Conservation (phyloP, 2,329 filamentous ascomycete species). For the Pseudogymnoascus sp. region DNA sequence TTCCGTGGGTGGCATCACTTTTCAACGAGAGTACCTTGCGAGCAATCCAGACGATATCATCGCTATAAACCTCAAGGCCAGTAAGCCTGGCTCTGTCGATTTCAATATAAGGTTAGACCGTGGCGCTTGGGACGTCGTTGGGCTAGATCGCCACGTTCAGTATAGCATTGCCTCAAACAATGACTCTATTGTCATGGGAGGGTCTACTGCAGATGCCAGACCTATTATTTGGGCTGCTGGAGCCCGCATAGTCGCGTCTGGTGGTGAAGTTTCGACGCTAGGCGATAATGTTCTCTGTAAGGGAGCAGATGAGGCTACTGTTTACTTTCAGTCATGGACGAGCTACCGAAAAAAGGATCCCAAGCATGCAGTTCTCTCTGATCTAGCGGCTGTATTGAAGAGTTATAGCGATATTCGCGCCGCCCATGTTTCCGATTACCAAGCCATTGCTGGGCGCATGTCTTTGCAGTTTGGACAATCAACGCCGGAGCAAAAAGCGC, state of each 20-base stretch:
- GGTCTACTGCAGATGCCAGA: slow-evolving; percentile 15
- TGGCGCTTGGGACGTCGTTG: slow-evolving; percentile 8
- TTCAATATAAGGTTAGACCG: slow-evolving; percentile 14
- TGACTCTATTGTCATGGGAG: slow-evolving; percentile 13
- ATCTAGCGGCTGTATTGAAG: slow-evolving; percentile 13
- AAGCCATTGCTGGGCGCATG: slow-evolving; percentile 7
- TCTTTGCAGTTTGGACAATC: slow-evolving; percentile 13
- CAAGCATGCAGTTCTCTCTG: slow-evolving; percentile 14
- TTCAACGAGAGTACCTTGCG: slow-evolving; percentile 21
- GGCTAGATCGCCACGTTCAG: slow-evolving; percentile 15
- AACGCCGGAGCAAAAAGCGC: slow-evolving; percentile 13
- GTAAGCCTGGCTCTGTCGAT: slow-evolving; percentile 14
- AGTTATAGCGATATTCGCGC: background rate
- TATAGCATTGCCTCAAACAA: slow-evolving; percentile 14
- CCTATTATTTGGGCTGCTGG: slow-evolving; percentile 17
- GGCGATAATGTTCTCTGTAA: slow-evolving; percentile 19
- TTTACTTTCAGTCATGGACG: slow-evolving; percentile 21
- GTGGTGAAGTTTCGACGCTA: slow-evolving; percentile 17
- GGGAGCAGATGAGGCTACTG: slow-evolving; percentile 18
- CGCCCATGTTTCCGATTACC: slow-evolving; percentile 3
- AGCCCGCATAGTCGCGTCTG: slow-evolving; percentile 16
- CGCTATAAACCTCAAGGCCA: slow-evolving; percentile 18
- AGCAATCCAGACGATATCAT: slow-evolving; percentile 22
- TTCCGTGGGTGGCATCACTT: slow-evolving; percentile 15
- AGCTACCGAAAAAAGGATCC: slow-evolving; percentile 17